These are phyloP conservation scores for Coleophoma cylindrospora DNA, from an alignment of 2,329 filamentous ascomycete species.

Conservation along the genomic window DNA sequence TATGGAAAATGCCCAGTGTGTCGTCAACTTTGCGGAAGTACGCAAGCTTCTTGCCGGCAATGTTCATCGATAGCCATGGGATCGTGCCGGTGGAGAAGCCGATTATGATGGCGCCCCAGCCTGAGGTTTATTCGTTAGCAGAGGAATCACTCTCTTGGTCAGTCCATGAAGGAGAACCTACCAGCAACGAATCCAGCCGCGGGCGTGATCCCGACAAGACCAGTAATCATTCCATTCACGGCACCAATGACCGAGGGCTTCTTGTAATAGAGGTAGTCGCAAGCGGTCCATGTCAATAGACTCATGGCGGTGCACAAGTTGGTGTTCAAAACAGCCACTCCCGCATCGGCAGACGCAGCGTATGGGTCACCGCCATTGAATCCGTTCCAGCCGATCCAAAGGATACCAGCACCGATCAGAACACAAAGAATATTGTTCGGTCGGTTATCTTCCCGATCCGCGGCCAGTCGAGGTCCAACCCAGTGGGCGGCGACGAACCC, in stretches of 20 bases:
- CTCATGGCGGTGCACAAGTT: conserved; percentile 43
- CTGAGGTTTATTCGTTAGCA: conserved; percentile 9
- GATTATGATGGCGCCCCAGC: conserved; percentile 44
- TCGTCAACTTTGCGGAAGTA: conserved; percentile 58
- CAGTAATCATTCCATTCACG: conserved; percentile 46
- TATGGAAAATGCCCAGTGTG: conserved; percentile 43
- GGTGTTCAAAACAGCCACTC: conserved; percentile 45
- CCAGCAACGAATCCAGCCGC: conserved; percentile 41
- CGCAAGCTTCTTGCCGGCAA: conserved; percentile 38
- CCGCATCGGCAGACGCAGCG: conserved; percentile 41
- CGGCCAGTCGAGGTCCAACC: conserved; percentile 39
- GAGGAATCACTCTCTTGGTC: not conserved
- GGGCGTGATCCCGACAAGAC: conserved; percentile 46
- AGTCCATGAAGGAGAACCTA: not conserved
- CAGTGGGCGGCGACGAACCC: conserved; percentile 41
- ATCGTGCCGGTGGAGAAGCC: conserved; percentile 37
- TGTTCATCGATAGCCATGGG: conserved; percentile 44
- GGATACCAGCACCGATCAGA: conserved; percentile 41
- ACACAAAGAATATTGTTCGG: conserved; percentile 41
- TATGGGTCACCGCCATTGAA: conserved; percentile 50
- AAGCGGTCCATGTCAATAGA: conserved; percentile 38
- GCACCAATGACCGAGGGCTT: conserved; percentile 45
- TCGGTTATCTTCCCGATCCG: conserved; percentile 37
- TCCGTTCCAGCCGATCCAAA: conserved; percentile 48
- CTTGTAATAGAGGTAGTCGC: conserved; percentile 40